These are phyloP conservation scores for Trifolium repens DNA, from an alignment of 306 rosid species.

Conservation along the genomic window DNA sequence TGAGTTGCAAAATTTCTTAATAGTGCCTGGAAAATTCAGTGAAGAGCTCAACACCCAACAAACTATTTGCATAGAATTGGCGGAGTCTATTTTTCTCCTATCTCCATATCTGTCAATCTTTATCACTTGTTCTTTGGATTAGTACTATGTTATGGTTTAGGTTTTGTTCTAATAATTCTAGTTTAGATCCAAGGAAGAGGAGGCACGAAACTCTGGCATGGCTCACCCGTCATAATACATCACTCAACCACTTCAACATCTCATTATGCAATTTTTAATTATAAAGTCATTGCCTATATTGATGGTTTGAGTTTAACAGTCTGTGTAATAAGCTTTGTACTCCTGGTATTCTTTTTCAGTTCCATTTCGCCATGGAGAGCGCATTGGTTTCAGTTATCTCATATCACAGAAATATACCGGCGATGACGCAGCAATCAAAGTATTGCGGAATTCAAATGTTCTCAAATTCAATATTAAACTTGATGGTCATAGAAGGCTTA, in stretches of 20 bases:
- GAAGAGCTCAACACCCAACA: slow-evolving; percentile 15
- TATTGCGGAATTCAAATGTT: slow-evolving; percentile 65
- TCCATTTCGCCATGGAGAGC: slow-evolving; percentile 95
- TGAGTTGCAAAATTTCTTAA: slow-evolving; percentile 14
- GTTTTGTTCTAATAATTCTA: slow-evolving; percentile 10
- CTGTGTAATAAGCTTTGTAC: slow-evolving; percentile 58
- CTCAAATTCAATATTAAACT: slow-evolving; percentile 67
- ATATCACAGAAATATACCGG: slow-evolving; percentile 84
- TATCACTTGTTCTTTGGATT: background rate
- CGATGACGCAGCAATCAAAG: slow-evolving; percentile 64
- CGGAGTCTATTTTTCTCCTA: background rate
- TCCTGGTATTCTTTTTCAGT: slow-evolving; percentile 72
- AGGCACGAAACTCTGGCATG: slow-evolving; percentile 18
- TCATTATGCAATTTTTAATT: slow-evolving; percentile 18
- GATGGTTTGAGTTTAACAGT: slow-evolving; percentile 34
- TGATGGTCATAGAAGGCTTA: slow-evolving; percentile 70
- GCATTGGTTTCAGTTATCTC: slow-evolving; percentile 93
- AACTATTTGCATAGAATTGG: slow-evolving; percentile 18
- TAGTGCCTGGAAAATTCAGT: background rate
- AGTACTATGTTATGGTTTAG: slow-evolving; percentile 10
- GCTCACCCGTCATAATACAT: slow-evolving; percentile 5
- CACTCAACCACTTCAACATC: slow-evolving; percentile 20
- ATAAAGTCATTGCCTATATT: slow-evolving; percentile 11
- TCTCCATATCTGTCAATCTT: slow-evolving; percentile 23
- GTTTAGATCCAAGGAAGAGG: slow-evolving; percentile 11